Evolutionary conservation across 202 grass and related monocot species (phyloP).

Genomic region (Hordeum pubiflorum): DNA sequence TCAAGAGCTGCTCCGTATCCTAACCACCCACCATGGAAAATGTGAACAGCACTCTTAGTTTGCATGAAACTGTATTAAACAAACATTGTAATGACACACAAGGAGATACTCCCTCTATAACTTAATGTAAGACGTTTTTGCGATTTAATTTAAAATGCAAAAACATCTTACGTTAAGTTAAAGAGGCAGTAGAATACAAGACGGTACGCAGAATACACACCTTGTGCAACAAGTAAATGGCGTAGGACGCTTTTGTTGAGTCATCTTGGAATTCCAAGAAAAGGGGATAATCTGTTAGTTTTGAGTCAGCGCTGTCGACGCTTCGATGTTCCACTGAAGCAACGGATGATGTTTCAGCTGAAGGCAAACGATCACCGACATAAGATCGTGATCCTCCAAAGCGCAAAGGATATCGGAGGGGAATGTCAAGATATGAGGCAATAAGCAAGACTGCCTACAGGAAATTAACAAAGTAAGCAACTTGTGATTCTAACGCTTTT

Average conservation of each 20-base stretch:
- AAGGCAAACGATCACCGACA: conserved; percentile 69
- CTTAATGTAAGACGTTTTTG: no score
- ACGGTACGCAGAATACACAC: conserved; percentile 30
- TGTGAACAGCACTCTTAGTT: not conserved
- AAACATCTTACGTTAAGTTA: no score
- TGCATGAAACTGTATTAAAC: not conserved
- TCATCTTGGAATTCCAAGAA: conserved; percentile 80
- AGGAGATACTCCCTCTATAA: not conserved
- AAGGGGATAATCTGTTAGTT: conserved; percentile 67
- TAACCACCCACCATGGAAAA: conserved; percentile 16
- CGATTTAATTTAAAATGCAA: no score
- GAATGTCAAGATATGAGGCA: conserved; percentile 77
- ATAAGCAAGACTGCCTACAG: conserved; percentile 79
- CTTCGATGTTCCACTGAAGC: conserved; percentile 18
- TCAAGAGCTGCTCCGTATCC: conserved; percentile 91
- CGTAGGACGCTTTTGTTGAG: conserved; percentile 57
- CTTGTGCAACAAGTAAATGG: conserved; percentile 89
- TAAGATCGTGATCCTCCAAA: conserved; percentile 80
- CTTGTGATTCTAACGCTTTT: not conserved
- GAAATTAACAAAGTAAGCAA: conserved; percentile 23
- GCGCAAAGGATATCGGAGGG: conserved; percentile 63
- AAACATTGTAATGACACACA: not conserved
- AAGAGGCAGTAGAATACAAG: not conserved
- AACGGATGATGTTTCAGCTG: conserved; percentile 37
- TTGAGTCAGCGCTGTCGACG: conserved; percentile 5